Base-by-base conservation (phyloP, 805 yeast species). In the Isabelozyma gotoi region DNA sequence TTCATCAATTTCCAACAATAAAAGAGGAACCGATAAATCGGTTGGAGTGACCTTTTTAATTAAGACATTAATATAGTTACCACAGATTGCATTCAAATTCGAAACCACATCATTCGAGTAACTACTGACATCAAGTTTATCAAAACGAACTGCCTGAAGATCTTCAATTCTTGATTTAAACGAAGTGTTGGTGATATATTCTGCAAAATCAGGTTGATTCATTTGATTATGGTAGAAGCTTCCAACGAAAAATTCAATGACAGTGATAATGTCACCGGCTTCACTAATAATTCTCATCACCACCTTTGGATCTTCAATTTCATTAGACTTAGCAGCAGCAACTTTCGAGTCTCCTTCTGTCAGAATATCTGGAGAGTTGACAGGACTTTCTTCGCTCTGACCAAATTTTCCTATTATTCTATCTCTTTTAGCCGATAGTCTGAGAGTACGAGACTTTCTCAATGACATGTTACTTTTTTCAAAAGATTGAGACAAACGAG, bases 31-130 rank as follows among this genome's bases (percentile, higher is more conserved):
- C 33, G 55, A 62, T 42, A 65, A 53, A 24, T 67, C 76, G 10
- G 58, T 46, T 1, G 76, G 74, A 7, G 59, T 58, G n/a, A 70
- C 48, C 36, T 57, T 63, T 45, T 67, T 69, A 40, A 67, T 49
- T 44, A 70, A 59, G 2, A 51, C 48, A 46, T 68, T 67, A 44
- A 67, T 62, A 44, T 59, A 72, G 33, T 54, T 57, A 2, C 81
- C 63, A 53, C 83, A 81, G 1, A 82, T 63, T 6, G 62, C 57
- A 10, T 71, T 68, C 60, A 84, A 71, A 24, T 73, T 63, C 16
- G 69, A 62, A 11, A 71, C 62, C 36, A 80, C 57, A 7, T 72
- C 79, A 39, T 67, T 71, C 3, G 85, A 77, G 44, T 72, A 72
- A 11, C 55, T 55, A 45, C 57, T 78, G 12, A 76, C 65, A 41